Evolutionary conservation across 768 basidiomycete genomes (phyloP).

Genomic region (Basidioascus undulatus): DNA sequence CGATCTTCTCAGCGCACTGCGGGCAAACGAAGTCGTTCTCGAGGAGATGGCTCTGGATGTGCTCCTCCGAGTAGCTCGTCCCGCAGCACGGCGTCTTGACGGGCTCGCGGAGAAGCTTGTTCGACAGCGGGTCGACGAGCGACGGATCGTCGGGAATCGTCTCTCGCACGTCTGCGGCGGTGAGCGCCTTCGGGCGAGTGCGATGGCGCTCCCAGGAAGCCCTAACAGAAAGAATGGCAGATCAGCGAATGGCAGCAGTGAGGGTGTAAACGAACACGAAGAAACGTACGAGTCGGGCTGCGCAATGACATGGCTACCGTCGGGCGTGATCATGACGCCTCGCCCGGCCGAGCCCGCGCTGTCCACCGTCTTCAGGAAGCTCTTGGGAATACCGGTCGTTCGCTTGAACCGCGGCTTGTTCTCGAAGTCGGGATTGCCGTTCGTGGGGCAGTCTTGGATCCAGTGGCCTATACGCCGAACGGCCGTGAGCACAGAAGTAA

Average conservation of each 20-base stretch:
- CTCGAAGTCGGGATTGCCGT: conserved; percentile 83
- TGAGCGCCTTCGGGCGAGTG: conserved; percentile 45
- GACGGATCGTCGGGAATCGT: conserved; percentile 45
- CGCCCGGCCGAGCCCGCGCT: conserved; percentile 31
- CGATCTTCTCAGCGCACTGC: conserved; percentile 63
- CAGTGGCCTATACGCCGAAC: conserved; percentile 49
- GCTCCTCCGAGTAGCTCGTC: conserved; percentile 83
- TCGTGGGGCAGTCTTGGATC: conserved; percentile 98
- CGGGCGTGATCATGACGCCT: conserved; percentile 95
- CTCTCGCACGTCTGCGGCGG: conserved; percentile 73
- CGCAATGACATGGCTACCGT: conserved; percentile 91
- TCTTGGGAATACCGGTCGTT: conserved; percentile 92
- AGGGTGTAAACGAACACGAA: background rate
- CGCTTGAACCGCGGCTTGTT: conserved; percentile 87
- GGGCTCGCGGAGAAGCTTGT: conserved; percentile 76
- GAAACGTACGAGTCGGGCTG: conserved; percentile 73
- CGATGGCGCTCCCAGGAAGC: conserved; percentile 89
- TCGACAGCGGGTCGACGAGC: conserved; percentile 73
- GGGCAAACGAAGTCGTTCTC: conserved; percentile 92
- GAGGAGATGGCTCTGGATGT: conserved; percentile 76
- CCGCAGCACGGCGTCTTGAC: conserved; percentile 89
- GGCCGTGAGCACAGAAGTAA: background rate
- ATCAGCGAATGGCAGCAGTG: too few species aligned
- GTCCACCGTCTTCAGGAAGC: conserved; percentile 89
- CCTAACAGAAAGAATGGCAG: conserved; percentile 28